Base-by-base conservation (phyloP, 768 basidiomycete genomes). In the Boletus sensibilis region DNA sequence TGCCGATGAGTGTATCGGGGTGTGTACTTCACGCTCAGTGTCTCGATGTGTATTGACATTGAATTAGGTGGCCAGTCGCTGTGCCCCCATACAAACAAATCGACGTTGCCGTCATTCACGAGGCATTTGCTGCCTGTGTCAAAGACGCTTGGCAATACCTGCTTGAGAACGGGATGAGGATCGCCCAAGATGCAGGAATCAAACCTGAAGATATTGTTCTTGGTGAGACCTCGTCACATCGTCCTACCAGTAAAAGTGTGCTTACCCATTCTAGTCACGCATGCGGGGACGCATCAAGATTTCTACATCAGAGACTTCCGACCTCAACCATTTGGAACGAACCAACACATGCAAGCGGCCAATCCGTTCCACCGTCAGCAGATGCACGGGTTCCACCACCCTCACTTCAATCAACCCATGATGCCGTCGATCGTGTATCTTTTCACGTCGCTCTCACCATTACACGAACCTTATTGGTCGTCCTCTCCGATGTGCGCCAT, bases 401-500 rank as follows among this genome's bases (percentile, higher is more conserved):
- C 64, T 23, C 45, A 57, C 49, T 50, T 68, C 14, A 51, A 58
- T 38, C 69, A 69, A 43, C 68, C 70, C 7, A 54, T 54, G 11
- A 58, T 73, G n/a, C 76, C 78, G 3, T 68, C 69, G 7, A 68
- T 79, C 37, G 66, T 75, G 53, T 81, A 79, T 48, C 65, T 79
- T 29, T 74, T 78, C 50, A 80, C 79, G 0, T 75, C 78, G 0
- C 54, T 59, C 20, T 62, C 65, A 35, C 59, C 74, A 18, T 61
- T 59, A 3, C 67, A 72, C 39, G 63, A 68, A 48, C 75, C 79
- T 0, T 69, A 75, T 54, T 78, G 78, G 73, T 75, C 76, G 13
- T 66, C 73, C 4, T 70, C 68, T 12, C 76, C 76, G 9, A 58
- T 66, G 40, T 63, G 59, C 13, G 47, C 66, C n/a, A 48, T 60